Conservation (phyloP, 805 yeast species). For the Isabelozyma gotoi region DNA sequence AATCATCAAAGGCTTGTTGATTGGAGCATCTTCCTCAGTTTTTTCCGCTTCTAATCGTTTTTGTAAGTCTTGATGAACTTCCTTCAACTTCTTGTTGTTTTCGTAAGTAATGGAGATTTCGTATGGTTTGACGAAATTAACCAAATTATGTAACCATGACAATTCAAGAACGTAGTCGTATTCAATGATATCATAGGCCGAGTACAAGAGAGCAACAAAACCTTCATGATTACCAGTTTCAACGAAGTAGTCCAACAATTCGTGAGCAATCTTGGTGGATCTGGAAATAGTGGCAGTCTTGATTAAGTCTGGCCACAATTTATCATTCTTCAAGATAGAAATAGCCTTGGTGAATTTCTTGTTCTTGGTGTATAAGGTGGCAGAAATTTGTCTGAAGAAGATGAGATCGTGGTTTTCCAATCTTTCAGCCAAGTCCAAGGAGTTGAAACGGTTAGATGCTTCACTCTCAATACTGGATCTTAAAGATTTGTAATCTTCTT, state of each 20-base stretch:
- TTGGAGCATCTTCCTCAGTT: slow-evolving; percentile 42
- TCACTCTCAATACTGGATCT: slow-evolving; percentile 76
- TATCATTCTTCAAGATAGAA: slow-evolving; percentile 84
- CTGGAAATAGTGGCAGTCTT: slow-evolving; percentile 85
- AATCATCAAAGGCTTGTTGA: slow-evolving; percentile 73
- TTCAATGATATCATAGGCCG: slow-evolving; percentile 77
- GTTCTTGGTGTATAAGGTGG: slow-evolving; percentile 88
- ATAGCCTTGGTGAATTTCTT: slow-evolving; percentile 92
- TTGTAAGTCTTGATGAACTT: slow-evolving; percentile 67
- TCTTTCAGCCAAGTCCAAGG: slow-evolving; percentile 87
- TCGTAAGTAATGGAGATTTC: slow-evolving; percentile 82
- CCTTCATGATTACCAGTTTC: slow-evolving; percentile 97
- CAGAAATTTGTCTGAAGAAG: slow-evolving; percentile 95
- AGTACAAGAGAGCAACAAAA: slow-evolving; percentile 82
- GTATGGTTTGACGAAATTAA: slow-evolving; percentile 88
- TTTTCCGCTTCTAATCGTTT: slow-evolving; percentile 63
- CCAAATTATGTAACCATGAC: slow-evolving; percentile 85
- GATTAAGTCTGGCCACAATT: slow-evolving; percentile 92
- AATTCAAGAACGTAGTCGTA: slow-evolving; percentile 85
- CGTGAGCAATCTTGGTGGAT: slow-evolving; percentile 81
- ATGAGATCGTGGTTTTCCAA: slow-evolving; percentile 88
- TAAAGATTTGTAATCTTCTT: slow-evolving; percentile 90
- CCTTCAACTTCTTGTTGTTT: slow-evolving; percentile 64
- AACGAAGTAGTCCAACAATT: slow-evolving; percentile 84
- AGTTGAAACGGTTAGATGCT: slow-evolving; percentile 86